Base-by-base conservation (phyloP, 1,284 basidiomycete genomes). In the Grifola frondosa region DNA sequence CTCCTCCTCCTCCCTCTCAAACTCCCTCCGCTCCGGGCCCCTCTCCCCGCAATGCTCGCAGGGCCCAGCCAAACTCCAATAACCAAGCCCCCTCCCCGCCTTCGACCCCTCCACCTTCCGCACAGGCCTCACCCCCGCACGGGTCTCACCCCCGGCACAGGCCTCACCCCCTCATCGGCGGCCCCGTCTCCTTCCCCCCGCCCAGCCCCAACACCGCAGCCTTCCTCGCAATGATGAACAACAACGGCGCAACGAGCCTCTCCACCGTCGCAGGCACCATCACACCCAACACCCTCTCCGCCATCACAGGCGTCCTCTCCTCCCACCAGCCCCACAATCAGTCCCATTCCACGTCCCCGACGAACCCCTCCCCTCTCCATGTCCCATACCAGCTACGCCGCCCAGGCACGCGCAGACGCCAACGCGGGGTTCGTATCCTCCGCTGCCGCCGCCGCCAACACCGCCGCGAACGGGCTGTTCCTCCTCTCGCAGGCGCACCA, bases 401-500 rank as follows among this genome's bases (percentile, higher is more conserved):
- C 52, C 55, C 59, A 67, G 53, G 42, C 62, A 52, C 50, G 61
- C 63, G 31, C 56, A 60, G 61, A 62, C 22, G 55, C 58, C 35
- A 50, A 50, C 17, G 49, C 58, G 24, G 53, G 56, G 23, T 32
- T 42, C 50, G 61, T 76, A 45, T 53, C 70, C 12, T 68, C 68
- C 24, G 66, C 78, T 1, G 71, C 69, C 35, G 75, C 66, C 29
- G 73, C 81, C 4, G 67, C 80, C 10, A 77, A 64, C 40, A 70
- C 74, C 6, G 89, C 91, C 24, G 87, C 92, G 41, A 95, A 94
- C 61, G 94, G 94, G 15, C 80, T 97, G 32, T 97, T 95, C 73
- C 73, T 97, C 37, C 81, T 97, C 44, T 89, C 85, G 6, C 92
- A 97, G 65, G 93, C 93, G 17, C 93, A 96, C 61, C 91, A 96